Base-by-base conservation (phyloP, 441 rosid genomes). In the Codiaeum variegatum region DNA sequence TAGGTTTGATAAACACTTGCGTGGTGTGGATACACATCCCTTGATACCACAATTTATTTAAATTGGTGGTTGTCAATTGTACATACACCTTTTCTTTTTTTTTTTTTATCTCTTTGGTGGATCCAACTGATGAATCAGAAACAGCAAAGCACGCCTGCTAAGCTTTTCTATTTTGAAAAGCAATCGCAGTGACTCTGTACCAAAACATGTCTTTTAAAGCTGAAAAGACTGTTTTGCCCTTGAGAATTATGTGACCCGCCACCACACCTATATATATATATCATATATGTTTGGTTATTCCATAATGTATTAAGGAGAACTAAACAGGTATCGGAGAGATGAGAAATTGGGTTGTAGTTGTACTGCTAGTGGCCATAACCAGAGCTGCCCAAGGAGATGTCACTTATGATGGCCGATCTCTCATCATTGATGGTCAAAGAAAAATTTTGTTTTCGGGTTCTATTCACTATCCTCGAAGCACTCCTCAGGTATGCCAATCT, bases 381-480 rank as follows among this genome's bases (percentile, higher is more conserved):
- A 19, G 3, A 34, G 80, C 70, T 31, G 66, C 75, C 46, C 90
- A 82, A 73, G 83, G 79, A 42, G 59, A 83, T 49, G 92, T 90
- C n/a, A 86, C 86, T 24, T 91, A 90, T 38, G 95, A 90, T 44
- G 88, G 93, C 72, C 85, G 97, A 78, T 86, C 93, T 60, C 85
- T 91, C 76, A 79, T 91, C 32, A 83, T 91, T 62, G 85, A 85
- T 42, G 95, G 93, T 29, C 83, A 88, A 66, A 82, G 92, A 70
- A 86, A 79, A 68, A 73, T 90, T 32, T 86, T 91, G 63, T 87
- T 91, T 77, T 91, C 97, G 3, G 97, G 92, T 73, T 90, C 97
- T 18, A 87, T 91, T 75, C 97, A 89, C 46, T 89, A 91, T 81
- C 91, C 97, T 70, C 90, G 97, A 58, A 90, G 93, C 88, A 92